Evolutionary conservation across 495 filamentous ascomycete genomes (phyloP).

Genomic region (Geopyxis carbonaria): DNA sequence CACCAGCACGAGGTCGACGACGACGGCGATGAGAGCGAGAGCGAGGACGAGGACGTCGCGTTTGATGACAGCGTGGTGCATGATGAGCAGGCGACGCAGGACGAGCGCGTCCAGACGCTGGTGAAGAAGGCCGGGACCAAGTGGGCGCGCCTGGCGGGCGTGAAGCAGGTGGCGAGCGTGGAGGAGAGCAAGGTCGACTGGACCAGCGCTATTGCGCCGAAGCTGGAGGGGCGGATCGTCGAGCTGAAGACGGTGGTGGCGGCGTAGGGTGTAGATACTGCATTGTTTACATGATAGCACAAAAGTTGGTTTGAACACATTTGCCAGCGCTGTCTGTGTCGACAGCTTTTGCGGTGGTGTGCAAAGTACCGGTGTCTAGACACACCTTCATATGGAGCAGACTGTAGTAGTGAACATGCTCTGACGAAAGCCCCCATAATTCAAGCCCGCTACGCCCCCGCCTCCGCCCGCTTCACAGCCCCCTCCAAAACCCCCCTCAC

Average conservation of each 20-base stretch:
- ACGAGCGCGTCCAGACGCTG: constrained; percentile 29
- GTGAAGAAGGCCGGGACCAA: constrained; percentile 46
- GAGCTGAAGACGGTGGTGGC: not conserved
- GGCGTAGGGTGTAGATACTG: no score
- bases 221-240: constrained; percentile 56
- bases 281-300: no score
- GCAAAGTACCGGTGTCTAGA: no score
- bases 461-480: no score
- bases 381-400: no score
- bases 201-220: constrained; percentile 63
- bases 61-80: constrained; percentile 10
- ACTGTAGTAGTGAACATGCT: no score
- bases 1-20: constrained; percentile 26
- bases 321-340: no score
- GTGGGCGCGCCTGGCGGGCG: constrained; percentile 55
- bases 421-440: no score
- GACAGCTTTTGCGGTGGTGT: no score
- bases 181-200: constrained; percentile 49
- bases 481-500: constrained; percentile 24
- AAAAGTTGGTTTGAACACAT: no score
- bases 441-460: no score
- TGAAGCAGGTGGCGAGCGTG: constrained; percentile 36
- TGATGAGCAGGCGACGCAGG: constrained; percentile 22
- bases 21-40: constrained; percentile 27
- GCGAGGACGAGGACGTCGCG: constrained; percentile 36